A percentile compares a stretch with the other conserved stretches of the same genome.
Evolutionary conservation across 2,329 filamentous ascomycete species (phyloP).

Genomic region (Ceratocystis papillata): DNA sequence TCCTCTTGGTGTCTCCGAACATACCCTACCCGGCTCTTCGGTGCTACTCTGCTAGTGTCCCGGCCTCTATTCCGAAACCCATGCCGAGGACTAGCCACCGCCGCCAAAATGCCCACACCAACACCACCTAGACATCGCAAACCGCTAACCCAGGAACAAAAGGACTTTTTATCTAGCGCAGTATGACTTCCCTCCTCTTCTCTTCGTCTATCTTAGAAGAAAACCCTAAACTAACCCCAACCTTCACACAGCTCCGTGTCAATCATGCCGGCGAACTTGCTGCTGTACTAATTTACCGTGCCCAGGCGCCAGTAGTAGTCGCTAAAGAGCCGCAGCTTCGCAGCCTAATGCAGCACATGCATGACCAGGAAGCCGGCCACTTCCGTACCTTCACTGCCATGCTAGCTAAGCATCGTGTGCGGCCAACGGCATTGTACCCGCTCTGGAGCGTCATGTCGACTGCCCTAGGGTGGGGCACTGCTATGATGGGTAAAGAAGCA

Average conservation of each 20-base stretch:
- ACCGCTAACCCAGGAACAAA: constrained; percentile 58
- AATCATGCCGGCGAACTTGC: constrained; percentile 98
- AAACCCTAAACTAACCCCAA: not conserved
- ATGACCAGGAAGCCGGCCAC: constrained; percentile 87
- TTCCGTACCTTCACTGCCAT: constrained; percentile 75
- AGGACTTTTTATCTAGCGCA: constrained; percentile 64
- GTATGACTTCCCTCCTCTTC: constrained; percentile 32
- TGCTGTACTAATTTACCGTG: constrained; percentile 83
- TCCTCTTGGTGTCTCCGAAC: not conserved
- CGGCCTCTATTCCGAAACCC: not conserved
- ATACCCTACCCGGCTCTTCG: not conserved
- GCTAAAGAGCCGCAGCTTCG: constrained; percentile 75
- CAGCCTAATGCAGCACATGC: constrained; percentile 93
- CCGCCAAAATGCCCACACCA: constrained; percentile 28
- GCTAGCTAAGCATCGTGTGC: constrained; percentile 74
- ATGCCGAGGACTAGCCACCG: constrained; percentile 20
- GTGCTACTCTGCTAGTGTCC: not conserved
- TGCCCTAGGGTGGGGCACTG: constrained; percentile 79
- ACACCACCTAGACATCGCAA: constrained; percentile 36
- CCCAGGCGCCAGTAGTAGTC: constrained; percentile 73
- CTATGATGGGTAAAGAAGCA: constrained; percentile 77
- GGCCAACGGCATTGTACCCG: constrained; percentile 86
- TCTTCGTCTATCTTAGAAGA: not conserved
- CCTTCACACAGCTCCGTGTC: constrained; percentile 57
- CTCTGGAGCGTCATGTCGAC: constrained; percentile 74